Evolutionary conservation across 2,329 filamentous ascomycete genomes (phyloP).

Genomic region (Dothistroma pini): DNA sequence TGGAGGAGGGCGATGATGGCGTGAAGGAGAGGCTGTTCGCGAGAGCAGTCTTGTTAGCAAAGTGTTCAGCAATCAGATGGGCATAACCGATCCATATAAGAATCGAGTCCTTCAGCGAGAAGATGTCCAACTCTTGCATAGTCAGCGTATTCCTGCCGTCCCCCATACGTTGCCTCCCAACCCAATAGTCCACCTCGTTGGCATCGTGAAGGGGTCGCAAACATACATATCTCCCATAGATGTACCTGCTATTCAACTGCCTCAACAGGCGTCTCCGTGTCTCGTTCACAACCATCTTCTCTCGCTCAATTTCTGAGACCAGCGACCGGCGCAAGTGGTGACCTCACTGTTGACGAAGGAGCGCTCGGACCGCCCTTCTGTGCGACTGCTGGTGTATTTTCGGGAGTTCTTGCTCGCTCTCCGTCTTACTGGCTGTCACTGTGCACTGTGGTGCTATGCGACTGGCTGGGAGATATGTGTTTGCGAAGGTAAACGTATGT

Average conservation of each 20-base stretch:
- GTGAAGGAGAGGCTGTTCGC: conserved; percentile 76
- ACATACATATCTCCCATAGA: conserved; percentile 70
- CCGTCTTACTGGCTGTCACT: background rate
- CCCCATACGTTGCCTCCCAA: background rate
- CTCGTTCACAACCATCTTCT: conserved; percentile 44
- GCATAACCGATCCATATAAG: background rate
- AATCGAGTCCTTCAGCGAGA: background rate
- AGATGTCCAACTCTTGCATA: background rate
- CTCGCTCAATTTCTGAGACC: background rate
- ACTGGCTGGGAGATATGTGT: background rate
- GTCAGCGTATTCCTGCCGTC: background rate
- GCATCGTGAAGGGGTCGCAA: background rate
- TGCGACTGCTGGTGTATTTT: background rate
- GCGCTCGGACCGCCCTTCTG: background rate
- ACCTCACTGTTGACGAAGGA: background rate
- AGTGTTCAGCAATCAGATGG: background rate
- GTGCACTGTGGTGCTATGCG: background rate
- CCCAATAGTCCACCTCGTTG: background rate
- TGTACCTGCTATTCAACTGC: conserved; percentile 66
- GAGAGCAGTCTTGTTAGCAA: background rate
- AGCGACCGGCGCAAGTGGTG: conserved; percentile 1
- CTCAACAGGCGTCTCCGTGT: conserved; percentile 53
- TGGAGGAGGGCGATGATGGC: conserved; percentile 80
- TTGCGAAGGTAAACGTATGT: background rate
- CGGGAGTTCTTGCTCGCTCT: background rate